phyloP scores from a whole-genome alignment of 208 protist genomes.

The Trypanosoma avium region DNA sequence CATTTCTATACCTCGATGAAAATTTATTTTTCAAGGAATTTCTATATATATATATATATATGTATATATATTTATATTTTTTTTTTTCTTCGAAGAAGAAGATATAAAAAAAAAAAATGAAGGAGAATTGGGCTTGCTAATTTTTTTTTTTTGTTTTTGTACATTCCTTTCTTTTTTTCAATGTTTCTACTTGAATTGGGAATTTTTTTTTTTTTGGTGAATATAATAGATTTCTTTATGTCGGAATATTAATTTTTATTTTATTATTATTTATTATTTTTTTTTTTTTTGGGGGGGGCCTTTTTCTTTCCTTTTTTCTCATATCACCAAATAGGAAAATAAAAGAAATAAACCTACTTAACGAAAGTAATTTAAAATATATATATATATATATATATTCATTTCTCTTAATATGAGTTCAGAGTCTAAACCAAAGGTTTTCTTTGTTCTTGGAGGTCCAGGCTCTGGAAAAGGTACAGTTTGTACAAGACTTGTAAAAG shows the following conservation, averaged over 20 bases:
- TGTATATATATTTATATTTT: conserved; percentile 14
- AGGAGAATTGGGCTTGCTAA: neutral
- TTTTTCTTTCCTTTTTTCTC: neutral
- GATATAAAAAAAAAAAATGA: neutral
- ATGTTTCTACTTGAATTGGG: neutral
- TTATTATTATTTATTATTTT: neutral
- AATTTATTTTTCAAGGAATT: conserved; percentile 18
- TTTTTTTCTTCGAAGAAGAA: neutral
- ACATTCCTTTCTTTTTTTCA: too few relatives aligned
- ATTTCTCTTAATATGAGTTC: too few relatives aligned
- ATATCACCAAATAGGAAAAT: neutral
- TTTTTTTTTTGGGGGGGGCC: neutral
- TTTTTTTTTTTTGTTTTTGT: neutral
- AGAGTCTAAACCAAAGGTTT: conserved; percentile 52
- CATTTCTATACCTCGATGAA: neutral
- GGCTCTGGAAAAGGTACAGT: conserved; percentile 87
- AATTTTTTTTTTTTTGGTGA: neutral
- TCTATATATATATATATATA: conserved; percentile 16
- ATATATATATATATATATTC: too few relatives aligned
- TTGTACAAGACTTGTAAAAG: conserved; percentile 68
- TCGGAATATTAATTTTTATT: neutral
- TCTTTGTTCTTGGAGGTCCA: conserved; percentile 88
- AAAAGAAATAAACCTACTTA: too few relatives aligned
- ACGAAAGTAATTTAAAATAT: too few relatives aligned
- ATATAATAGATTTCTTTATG: neutral